Evolutionary conservation across 2,329 filamentous ascomycete species (phyloP), one percentile per base, ranked within the genome.

Genomic region (Exophiala spinifera): DNA sequence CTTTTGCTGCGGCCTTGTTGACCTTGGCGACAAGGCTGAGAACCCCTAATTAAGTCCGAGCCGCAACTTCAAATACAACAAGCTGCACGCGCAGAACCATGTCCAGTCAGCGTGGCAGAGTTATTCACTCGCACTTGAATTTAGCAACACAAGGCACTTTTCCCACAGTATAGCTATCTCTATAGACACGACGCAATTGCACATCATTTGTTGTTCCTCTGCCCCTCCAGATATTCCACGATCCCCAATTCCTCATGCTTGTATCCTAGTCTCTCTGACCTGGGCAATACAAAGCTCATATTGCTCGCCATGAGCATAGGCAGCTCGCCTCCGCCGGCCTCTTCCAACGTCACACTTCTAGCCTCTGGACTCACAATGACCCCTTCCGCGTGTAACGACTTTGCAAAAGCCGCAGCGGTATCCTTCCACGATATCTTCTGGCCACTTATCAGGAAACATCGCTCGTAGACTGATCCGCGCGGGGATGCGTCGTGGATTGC

Each of bases 231-330:
- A 39, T 37, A 53, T 31, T 56, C 54, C 6, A 46, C 39, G 36
- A 56, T 25, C 15, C 54, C 34, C 19, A 53, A 15, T 23, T 53
- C 44, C 44, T 52, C 49, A 45, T 56, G 19, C 48, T 45, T 48
- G 48, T 52, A 56, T 23, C 53, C 54, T 45, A 56, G 28, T 19
- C 15, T 20, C 45, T 49, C 28, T 34, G 53, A 49, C 25, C 53
- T 44, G 15, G 14, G 33, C 10, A 49, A 56, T 34, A 39, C 36
- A 25, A 53, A 52, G 21, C 19, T 17, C 42, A 56, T 49, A 39
- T 44, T 40, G 45, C 49, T 52, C 7, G 53, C 37, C 53, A 56
- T 56, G 25, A 56, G 44, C 53, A 52, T 56, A 28, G 49, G 49
- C 49, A 56, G 36, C 34, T 56, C 53, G 1, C 53, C 53, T 33